phyloP scores from a whole-genome alignment of 2,329 filamentous ascomycete species.

The Calonectria honghensis region DNA sequence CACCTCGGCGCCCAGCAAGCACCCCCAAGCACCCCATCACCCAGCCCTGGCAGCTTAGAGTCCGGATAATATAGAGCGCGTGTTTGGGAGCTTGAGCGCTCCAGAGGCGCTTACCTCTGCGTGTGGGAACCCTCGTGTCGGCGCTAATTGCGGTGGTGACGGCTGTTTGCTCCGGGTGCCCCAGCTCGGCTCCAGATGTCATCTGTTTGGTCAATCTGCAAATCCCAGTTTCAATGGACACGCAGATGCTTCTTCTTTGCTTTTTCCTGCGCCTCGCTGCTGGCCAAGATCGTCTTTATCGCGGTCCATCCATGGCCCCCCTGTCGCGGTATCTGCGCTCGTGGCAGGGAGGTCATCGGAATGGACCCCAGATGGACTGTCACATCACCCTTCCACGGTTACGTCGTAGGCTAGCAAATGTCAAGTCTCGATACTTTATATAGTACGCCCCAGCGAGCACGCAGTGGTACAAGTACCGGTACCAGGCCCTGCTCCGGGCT shows the following conservation, averaged over 20 bases:
- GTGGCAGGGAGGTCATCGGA: conserved; percentile 25
- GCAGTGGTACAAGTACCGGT: conserved; percentile 18
- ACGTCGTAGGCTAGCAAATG: conserved; percentile 11
- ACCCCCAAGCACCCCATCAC: background rate
- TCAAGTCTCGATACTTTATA: conserved; percentile 16
- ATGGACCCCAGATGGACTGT: conserved; percentile 32
- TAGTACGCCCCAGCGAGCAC: background rate
- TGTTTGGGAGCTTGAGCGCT: conserved; percentile 19
- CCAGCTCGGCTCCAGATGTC: conserved; percentile 19
- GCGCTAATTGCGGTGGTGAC: conserved; percentile 27
- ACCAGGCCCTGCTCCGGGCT: conserved; percentile 6
- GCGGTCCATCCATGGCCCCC: conserved; percentile 14
- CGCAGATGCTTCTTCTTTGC: conserved; percentile 9
- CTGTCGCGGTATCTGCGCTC: conserved; percentile 33
- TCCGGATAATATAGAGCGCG: conserved; percentile 26
- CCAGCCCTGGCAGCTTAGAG: conserved; percentile 23
- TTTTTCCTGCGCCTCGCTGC: conserved; percentile 19
- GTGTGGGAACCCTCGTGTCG: conserved; percentile 27
- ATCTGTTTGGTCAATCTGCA: conserved; percentile 15
- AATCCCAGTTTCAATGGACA: conserved; percentile 21
- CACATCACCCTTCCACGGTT: conserved; percentile 27
- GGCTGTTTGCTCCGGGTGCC: conserved; percentile 12
- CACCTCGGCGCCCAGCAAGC: background rate
- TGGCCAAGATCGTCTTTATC: conserved; percentile 21
- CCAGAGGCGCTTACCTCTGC: conserved; percentile 24